Evolutionary conservation across 75 land plant species (phyloP).

Genomic region (Ceratopteris richardii): DNA sequence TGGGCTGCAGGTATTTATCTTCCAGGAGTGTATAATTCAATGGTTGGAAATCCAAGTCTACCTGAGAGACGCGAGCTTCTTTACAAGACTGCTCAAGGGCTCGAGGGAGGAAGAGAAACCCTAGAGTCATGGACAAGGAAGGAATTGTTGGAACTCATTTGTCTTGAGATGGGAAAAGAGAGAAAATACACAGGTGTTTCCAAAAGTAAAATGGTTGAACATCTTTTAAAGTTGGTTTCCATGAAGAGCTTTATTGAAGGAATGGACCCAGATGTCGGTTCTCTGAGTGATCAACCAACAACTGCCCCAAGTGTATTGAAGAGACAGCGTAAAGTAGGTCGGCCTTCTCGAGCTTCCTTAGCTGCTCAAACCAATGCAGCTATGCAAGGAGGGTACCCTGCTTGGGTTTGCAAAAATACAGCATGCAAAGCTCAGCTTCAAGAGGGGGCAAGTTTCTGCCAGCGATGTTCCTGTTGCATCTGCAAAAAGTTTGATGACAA

Average conservation of each 20-base stretch:
- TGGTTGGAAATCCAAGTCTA: constrained; percentile 23
- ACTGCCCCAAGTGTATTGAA: not conserved
- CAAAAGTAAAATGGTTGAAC: constrained; percentile 55
- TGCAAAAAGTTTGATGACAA: constrained; percentile 18
- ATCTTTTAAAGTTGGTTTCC: constrained; percentile 44
- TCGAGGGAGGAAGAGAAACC: constrained; percentile 33
- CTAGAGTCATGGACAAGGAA: constrained; percentile 67
- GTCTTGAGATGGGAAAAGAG: constrained; percentile 73
- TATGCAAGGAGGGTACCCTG: not conserved
- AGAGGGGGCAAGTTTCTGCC: constrained; percentile 14
- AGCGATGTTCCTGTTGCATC: constrained; percentile 17
- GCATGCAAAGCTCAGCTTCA: constrained; percentile 6
- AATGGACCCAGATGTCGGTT: not conserved
- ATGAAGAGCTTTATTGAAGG: constrained; percentile 13
- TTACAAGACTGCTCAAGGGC: constrained; percentile 38
- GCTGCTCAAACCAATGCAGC: not conserved
- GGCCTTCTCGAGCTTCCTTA: not conserved
- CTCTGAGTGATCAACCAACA: not conserved
- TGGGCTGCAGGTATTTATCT: not conserved
- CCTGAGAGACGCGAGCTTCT: constrained; percentile 58
- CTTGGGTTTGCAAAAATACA: constrained; percentile 22
- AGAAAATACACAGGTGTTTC: constrained; percentile 70
- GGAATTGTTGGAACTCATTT: constrained; percentile 50
- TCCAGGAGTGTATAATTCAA: not conserved
- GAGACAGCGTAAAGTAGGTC: constrained; percentile 5